phyloP scores from a whole-genome alignment of 2,329 filamentous ascomycete genomes.

The Penicillium sp. region DNA sequence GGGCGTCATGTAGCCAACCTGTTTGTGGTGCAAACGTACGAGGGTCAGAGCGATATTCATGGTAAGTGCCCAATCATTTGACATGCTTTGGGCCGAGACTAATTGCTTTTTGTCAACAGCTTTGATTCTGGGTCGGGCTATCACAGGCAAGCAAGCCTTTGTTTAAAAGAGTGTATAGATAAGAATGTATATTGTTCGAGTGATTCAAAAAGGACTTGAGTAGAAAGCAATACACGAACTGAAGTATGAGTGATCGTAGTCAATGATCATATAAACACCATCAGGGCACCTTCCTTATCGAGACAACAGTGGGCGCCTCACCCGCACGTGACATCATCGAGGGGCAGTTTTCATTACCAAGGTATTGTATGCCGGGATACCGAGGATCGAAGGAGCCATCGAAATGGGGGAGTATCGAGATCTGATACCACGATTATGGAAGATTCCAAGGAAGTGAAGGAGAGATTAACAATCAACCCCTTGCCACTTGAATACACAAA shows the following conservation, averaged over 20 bases:
- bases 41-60: constrained; percentile 98
- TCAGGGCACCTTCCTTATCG: constrained; percentile 11
- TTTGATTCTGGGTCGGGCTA: constrained; percentile 67
- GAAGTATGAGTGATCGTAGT: background rate
- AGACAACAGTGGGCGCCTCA: constrained; percentile 19
- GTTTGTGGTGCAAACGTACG: constrained; percentile 97
- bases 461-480: background rate
- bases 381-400: background rate
- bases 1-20: constrained; percentile 93
- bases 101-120: constrained; percentile 54
- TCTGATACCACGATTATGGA: background rate
- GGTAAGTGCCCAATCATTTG: constrained; percentile 58
- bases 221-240: no score
- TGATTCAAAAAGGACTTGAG: background rate
- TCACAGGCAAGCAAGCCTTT: constrained; percentile 78
- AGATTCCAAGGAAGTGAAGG: background rate
- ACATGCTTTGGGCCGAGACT: constrained; percentile 38
- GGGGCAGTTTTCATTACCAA: constrained; percentile 12
- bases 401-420: background rate
- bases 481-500: background rate
- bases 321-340: constrained; percentile 31
- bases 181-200: background rate
- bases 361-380: background rate
- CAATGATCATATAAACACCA: background rate
- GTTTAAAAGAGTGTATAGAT: constrained; percentile 48